Base-by-base conservation (phyloP, 2,329 filamentous ascomycete genomes). In the Hymenoscyphus fraxineus region DNA sequence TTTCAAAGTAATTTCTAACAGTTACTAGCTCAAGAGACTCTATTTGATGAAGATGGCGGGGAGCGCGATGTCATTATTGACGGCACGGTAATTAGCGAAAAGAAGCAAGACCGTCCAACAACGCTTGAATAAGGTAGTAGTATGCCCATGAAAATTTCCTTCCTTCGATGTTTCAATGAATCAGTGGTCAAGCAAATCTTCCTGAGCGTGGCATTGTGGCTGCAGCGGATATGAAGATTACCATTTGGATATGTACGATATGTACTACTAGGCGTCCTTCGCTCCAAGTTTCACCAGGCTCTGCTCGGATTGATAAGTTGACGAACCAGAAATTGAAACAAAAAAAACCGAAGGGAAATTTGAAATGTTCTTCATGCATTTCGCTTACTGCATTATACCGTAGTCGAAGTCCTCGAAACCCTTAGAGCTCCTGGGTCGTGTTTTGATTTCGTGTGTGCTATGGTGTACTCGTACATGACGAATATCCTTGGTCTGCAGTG, bases 1-100 rank as follows among this genome's bases (percentile, higher is more conserved):
- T 15, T 44, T 56, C 51, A 35, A 40, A 27, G 41, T 44, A 41
- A 2, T 63, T 62, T n/a, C 63, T 72, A 55, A 71, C 65, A 63
- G 51, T 38, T 61, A 56, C 60, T 57, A 87, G 87, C 84, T 19
- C 88, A 90, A 75, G 88, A 90, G 76, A 85, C 82, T 12, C 80
- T 85, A 59, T 84, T 84, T 71, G 76, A 79, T 51, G 76, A 80
- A 0, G 76, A 80, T n/a, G 82, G 81, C 19, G 76, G 76, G 32
- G 78, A 78, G 63, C 75, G 76, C 61, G 77, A 59, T 62, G 68
- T n/a, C 63, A 41, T n/a, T 62, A 66, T 44, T 62, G 58, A 66
- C 58, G 58, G 60, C 44, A 15, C 35, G n/a, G 56, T 39, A 19
- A 35, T 35, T 7, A 10, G 35, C n/a, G 56, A 58, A 10, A 15